Percentiles rank a stretch among this genome's conserved stretches.
Conservation (phyloP, 1,139 yeast species). For the Insectozyma bohioensis region DNA sequence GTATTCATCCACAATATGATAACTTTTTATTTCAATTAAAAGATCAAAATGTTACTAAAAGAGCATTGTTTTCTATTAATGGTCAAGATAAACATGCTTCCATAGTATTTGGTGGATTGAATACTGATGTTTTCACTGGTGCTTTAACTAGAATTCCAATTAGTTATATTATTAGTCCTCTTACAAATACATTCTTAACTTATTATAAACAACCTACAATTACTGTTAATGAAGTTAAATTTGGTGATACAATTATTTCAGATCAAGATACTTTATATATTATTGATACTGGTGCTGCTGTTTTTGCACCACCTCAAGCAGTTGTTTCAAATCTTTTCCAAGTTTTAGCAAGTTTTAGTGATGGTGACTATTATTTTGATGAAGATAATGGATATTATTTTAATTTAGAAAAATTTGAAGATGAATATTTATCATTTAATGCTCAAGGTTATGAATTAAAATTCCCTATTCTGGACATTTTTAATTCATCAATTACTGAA, state of each 20-base stretch:
- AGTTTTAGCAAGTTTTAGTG: slow-evolving; percentile 11
- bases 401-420: slow-evolving; percentile 9
- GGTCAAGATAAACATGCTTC: slow-evolving; percentile 14
- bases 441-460: slow-evolving; percentile 21
- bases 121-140: slow-evolving; percentile 16
- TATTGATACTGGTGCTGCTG: slow-evolving; percentile 23
- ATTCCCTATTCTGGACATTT: slow-evolving; percentile 17
- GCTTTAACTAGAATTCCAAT: slow-evolving; percentile 21
- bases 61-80: slow-evolving; percentile 17
- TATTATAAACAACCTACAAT: slow-evolving; percentile 17
- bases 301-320: slow-evolving; percentile 20
- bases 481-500: slow-evolving; percentile 2
- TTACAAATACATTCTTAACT: neutral
- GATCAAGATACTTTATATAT: slow-evolving; percentile 18
- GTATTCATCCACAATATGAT: slow-evolving; percentile 14
- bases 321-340: slow-evolving; percentile 19
- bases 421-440: slow-evolving; percentile 13
- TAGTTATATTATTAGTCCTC: slow-evolving; percentile 15
- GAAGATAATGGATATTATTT: slow-evolving; percentile 15
- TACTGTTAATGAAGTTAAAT: slow-evolving; percentile 18
- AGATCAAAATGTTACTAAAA: slow-evolving; percentile 15
- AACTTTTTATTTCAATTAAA: slow-evolving; percentile 18
- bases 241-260: slow-evolving; percentile 16
- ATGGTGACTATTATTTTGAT: slow-evolving; percentile 7
- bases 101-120: slow-evolving; percentile 25